Evolutionary conservation across 805 yeast genomes (phyloP), one percentile per base, ranked within the genome.

Genomic region (Spathaspora passalidarum): DNA sequence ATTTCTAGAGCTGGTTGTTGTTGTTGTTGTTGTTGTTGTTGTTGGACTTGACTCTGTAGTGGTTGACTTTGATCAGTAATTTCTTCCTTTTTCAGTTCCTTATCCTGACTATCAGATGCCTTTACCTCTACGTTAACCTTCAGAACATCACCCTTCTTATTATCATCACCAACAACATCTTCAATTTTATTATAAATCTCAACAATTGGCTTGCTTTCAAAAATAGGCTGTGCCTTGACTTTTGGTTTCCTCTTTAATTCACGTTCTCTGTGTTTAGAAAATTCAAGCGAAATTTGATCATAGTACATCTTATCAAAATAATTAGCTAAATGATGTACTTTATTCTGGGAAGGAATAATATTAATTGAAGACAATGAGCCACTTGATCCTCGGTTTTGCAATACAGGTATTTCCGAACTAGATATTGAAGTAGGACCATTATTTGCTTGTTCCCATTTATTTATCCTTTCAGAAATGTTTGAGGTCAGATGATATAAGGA

Each of bases 141-240:
- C 14, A 20, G 29, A 18, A 42, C 42, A 4, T 35, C 43, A n/a
- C 42, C 23, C 17, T 44, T 46, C 11, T 43, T 47, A 14, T 48
- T 36, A 18, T 48, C 58, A 18, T 51, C 56, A 45, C 80, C 86
- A 5, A 89, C 94, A 1, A 95, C 97, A 65, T 91, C 97, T 49
- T 84, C 82, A 10, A 88, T 94, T 57, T 88, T 84, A 53, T 88
- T 83, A 60, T 86, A 94, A 20, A 94, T 86, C 55, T 91, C 97
- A 18, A 91, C 97, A 46, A 88, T 85, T 0, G 99, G 98, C 48
- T 79, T 83, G 1, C 94, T 82, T 1, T 82, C 78, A 19, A 82
- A 80, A 42, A 88, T 79, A 5, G 94, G 90, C 11, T 74, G 69
- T 0, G 92, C 88, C 49, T 82, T 73, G 59, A 81, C 80, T 54